A percentile compares a stretch with the other conserved stretches of the same genome.
phyloP scores from a whole-genome alignment of 495 filamentous ascomycete genomes.

The Tetracladium setigerum region DNA sequence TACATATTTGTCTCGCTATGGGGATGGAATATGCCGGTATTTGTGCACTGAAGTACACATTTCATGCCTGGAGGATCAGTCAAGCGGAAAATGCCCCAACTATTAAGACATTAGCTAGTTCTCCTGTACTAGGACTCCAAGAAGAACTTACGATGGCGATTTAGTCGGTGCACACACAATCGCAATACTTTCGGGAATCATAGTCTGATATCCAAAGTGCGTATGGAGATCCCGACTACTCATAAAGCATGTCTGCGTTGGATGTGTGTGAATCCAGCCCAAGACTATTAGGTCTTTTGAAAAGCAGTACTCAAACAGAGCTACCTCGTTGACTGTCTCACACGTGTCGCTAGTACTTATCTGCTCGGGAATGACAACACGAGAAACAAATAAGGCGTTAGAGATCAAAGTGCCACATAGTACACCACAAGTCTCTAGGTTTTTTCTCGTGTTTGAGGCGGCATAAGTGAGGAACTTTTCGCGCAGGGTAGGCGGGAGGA shows the following conservation, averaged over 20 bases:
- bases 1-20: conserved; percentile 68
- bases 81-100: conserved; percentile 87
- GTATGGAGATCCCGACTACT: conserved; percentile 90
- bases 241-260: conserved; percentile 96
- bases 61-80: conserved; percentile 87
- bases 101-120: conserved; percentile 22
- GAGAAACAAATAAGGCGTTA: conserved; percentile 86
- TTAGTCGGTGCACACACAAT: conserved; percentile 91
- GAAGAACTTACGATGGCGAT: conserved; percentile 55
- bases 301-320: conserved; percentile 81
- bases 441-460: conserved; percentile 62
- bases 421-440: conserved; percentile 91
- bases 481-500: conserved; percentile 72
- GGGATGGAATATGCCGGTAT: conserved; percentile 77
- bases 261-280: conserved; percentile 98
- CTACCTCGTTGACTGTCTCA: conserved; percentile 78
- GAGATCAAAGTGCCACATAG: conserved; percentile 85
- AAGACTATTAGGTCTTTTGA: conserved; percentile 78
- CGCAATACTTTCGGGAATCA: conserved; percentile 91
- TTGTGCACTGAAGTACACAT: conserved; percentile 66
- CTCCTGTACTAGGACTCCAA: neutral
- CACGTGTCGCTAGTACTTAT: conserved; percentile 85
- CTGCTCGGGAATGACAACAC: conserved; percentile 86
- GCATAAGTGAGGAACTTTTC: conserved; percentile 63
- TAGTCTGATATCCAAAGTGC: conserved; percentile 84